A percentile compares a stretch with the other conserved stretches of the same genome.
Conservation (phyloP, 2,329 filamentous ascomycete species). For the Phaeosphaeriaceae sp. region DNA sequence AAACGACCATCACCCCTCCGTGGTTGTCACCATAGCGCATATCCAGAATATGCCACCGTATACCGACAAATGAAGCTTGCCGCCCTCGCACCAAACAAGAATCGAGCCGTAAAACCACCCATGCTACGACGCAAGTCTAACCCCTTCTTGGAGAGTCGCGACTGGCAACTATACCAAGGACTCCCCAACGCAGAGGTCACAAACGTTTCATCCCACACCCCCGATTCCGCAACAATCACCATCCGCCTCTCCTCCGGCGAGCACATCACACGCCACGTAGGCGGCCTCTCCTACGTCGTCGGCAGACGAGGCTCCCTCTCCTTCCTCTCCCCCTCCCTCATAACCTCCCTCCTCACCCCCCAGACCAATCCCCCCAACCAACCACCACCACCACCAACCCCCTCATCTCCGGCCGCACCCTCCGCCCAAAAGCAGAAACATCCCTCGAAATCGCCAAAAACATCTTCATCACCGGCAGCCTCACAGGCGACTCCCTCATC, state of each 20-base stretch:
- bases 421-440: constrained; percentile 59
- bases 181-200: constrained; percentile 60
- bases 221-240: constrained; percentile 43
- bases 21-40: constrained; percentile 65
- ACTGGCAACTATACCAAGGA: constrained; percentile 63
- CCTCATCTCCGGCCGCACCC: constrained; percentile 59
- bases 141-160: constrained; percentile 54
- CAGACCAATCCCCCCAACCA: constrained; percentile 5
- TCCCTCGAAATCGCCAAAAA: constrained; percentile 60
- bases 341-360: constrained; percentile 54
- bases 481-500: constrained; percentile 67
- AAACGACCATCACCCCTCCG: constrained; percentile 62
- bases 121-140: constrained; percentile 46
- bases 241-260: constrained; percentile 54
- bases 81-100: constrained; percentile 32
- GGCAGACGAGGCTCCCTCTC: constrained; percentile 62
- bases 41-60: constrained; percentile 66
- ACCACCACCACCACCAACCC: neutral
- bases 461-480: constrained; percentile 64
- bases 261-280: constrained; percentile 53
- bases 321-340: constrained; percentile 58
- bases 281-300: constrained; percentile 61
- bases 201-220: constrained; percentile 33
- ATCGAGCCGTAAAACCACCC: constrained; percentile 26
- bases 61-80: constrained; percentile 67